Percentiles rank a stretch among this genome's conserved stretches.
phyloP scores from a whole-genome alignment of 192 early-diverging fungal genomes.

The Coemansia sp. region DNA sequence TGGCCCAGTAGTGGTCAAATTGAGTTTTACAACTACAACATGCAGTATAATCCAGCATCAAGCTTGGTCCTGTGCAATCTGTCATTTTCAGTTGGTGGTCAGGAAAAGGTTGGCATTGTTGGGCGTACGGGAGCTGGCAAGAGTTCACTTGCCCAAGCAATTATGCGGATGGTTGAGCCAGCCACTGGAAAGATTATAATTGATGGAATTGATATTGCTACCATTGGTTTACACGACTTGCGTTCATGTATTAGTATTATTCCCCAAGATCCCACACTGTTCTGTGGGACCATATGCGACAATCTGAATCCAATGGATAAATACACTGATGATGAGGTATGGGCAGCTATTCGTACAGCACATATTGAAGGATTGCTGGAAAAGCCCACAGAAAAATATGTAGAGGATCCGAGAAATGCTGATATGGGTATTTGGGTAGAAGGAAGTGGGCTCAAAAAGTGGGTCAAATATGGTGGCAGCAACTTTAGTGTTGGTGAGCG shows the following conservation, averaged over 20 bases:
- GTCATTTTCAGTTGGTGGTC: constrained; percentile 55
- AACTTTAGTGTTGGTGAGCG: constrained; percentile 76
- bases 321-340: constrained; percentile 63
- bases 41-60: constrained; percentile 16
- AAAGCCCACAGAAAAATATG: constrained; percentile 16
- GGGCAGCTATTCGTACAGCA: constrained; percentile 58
- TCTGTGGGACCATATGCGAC: constrained; percentile 62
- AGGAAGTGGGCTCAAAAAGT: constrained; percentile 22
- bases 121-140: constrained; percentile 86
- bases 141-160: constrained; percentile 57
- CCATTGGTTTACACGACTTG: constrained; percentile 60
- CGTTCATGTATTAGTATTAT: constrained; percentile 63
- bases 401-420: constrained; percentile 1
- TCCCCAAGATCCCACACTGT: constrained; percentile 69
- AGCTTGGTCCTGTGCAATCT: constrained; percentile 41
- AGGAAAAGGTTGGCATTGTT: constrained; percentile 78
- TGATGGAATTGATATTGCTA: constrained; percentile 61
- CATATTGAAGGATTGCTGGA: constrained; percentile 45
- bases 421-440: constrained; percentile 9
- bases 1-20: constrained; percentile 74
- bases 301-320: constrained; percentile 69
- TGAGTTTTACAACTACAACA: constrained; percentile 34
- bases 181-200: constrained; percentile 55
- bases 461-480: constrained; percentile 51
- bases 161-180: constrained; percentile 70